Evolutionary conservation across 1,284 basidiomycete genomes (phyloP), one percentile per base, ranked within the genome.

Genomic region (Rhodotorula sp.): DNA sequence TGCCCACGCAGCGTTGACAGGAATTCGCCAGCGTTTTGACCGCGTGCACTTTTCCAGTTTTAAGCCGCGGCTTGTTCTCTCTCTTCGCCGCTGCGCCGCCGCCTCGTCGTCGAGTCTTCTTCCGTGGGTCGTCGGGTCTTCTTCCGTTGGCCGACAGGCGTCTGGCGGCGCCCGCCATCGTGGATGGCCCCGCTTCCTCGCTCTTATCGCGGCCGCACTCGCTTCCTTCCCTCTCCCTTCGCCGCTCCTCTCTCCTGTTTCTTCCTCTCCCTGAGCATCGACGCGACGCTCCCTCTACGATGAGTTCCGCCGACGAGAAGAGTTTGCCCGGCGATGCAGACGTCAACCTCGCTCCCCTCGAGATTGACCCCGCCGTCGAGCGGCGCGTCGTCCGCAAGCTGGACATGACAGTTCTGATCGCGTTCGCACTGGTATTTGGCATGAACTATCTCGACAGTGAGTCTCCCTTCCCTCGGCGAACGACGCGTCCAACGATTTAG

Each of bases 371-470:
- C 3, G 64, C 4, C 6, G 58, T 72, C 26, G 66, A 72, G 54
- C 53, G 51, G 16, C 65, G 69, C 15, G 67, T 68, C 11, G 51
- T 59, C 53, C 40, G 76, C 73, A 54, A 79, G 71, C 55, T 79
- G 68, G 63, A 79, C 50, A 30, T 30, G 15, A 59, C 65, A 7
- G 61, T 68, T 6, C 61, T 71, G 22, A 28, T 62, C 8, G 64
- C 67, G 4, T 71, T 70, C 26, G 40, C 54, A 1, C n/a, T 65
- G 28, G 47, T 58, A 24, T 59, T 65, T 15, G 13, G 28, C 9
- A 26, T 51, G 3, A 56, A 62, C 48, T 67, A 61, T n/a, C 30
- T 47, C 31, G 65, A 67, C 51, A 62, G 51, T 53, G n/a, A 22
- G 57, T 2, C 40, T 18, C 40, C 40, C 11, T 18, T 44, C 40